These are phyloP conservation scores for Linnemannia hyalina DNA, from an alignment of 192 early-diverging fungal genomes.

Conservation along the genomic window DNA sequence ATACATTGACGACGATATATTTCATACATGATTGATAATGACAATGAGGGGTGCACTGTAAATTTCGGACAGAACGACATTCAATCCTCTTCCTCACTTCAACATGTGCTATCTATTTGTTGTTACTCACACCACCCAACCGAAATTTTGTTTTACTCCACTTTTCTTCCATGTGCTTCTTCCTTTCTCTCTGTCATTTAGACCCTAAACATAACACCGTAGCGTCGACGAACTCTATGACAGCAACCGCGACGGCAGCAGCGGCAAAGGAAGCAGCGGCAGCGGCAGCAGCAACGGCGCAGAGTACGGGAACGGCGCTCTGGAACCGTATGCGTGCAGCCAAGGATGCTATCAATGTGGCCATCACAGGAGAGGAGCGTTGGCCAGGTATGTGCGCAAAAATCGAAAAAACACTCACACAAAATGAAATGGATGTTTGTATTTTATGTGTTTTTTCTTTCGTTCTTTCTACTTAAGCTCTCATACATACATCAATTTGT, in stretches of 20 bases:
- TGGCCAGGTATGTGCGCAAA: slow-evolving; percentile 49
- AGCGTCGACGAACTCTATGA: neutral
- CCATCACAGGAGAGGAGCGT: slow-evolving; percentile 51
- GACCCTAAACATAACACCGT: slow-evolving; percentile 3
- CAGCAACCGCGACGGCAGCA: neutral
- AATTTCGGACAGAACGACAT: neutral
- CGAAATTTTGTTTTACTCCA: neutral
- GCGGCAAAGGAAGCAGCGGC: slow-evolving; percentile 4
- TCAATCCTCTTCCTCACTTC: neutral
- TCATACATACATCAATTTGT: neutral
- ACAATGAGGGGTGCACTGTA: neutral
- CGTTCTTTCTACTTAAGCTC: neutral
- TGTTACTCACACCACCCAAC: neutral
- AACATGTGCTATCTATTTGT: neutral
- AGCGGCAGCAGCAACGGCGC: slow-evolving; percentile 6
- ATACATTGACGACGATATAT: neutral
- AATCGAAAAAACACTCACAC: neutral
- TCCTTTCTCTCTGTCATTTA: neutral
- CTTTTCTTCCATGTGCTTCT: neutral
- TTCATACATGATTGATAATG: neutral
- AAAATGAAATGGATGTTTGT: neutral
- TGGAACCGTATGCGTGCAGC: slow-evolving; percentile 48
- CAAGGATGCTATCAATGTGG: slow-evolving; percentile 50
- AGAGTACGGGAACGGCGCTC: slow-evolving; percentile 30
- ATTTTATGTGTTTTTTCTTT: neutral